Percentiles rank a stretch among this genome's conserved stretches.
Conservation (phyloP, 495 filamentous ascomycete genomes). For the Annulohypoxylon bovei region DNA sequence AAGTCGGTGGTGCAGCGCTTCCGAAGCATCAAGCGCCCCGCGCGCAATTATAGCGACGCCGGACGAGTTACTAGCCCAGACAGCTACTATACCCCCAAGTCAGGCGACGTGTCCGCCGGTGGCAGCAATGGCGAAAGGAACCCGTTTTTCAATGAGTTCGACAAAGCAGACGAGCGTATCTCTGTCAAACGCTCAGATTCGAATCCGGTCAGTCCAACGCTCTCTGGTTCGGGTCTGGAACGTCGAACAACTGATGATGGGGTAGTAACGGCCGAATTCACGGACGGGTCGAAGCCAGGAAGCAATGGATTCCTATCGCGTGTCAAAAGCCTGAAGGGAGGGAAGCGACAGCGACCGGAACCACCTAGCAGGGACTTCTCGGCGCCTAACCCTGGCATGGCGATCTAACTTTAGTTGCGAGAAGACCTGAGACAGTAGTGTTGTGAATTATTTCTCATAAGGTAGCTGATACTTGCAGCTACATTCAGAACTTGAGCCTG, state of each 20-base stretch:
- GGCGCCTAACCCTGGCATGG: conserved; percentile 32
- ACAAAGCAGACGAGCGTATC: conserved; percentile 56
- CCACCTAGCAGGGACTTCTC: conserved; percentile 44
- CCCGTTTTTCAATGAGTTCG: conserved; percentile 90
- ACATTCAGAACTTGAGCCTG: conserved; percentile 5
- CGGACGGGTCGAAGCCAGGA: conserved; percentile 58
- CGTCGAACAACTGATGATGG: conserved; percentile 77
- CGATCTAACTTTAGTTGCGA: conserved; percentile 26
- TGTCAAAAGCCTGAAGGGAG: conserved; percentile 86
- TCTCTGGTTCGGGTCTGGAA: conserved; percentile 63
- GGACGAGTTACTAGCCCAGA: conserved; percentile 65
- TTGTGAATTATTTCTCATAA: conserved; percentile 33
- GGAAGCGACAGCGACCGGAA: conserved; percentile 51
- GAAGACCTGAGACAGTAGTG: conserved; percentile 8
- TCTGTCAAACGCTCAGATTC: conserved; percentile 54
- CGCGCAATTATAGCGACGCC: conserved; percentile 61
- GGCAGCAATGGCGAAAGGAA: conserved; percentile 64
- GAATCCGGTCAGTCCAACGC: conserved; percentile 67
- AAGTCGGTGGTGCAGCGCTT: conserved; percentile 92
- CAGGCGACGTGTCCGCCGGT: conserved; percentile 32
- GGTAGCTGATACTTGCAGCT: conserved; percentile 16
- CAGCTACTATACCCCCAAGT: conserved; percentile 50
- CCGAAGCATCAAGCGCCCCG: conserved; percentile 69
- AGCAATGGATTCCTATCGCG: conserved; percentile 80
- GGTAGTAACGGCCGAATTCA: conserved; percentile 48